These are phyloP conservation scores for Lactarius evosmus DNA, from an alignment of 768 basidiomycete species.

Conservation along the genomic window DNA sequence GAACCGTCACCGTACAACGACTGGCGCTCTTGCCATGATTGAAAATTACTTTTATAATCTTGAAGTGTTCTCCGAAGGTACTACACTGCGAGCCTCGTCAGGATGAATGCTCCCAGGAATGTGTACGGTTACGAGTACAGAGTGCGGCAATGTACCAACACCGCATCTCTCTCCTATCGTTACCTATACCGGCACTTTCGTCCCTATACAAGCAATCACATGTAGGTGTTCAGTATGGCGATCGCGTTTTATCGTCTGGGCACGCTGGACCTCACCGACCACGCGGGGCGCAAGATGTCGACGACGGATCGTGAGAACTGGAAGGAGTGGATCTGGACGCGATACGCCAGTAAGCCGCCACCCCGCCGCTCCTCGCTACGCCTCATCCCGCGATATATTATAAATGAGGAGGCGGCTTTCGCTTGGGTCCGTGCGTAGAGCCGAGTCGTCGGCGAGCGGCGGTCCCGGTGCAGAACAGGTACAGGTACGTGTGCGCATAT, in stretches of 20 bases:
- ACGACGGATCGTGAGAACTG: slow-evolving; percentile 56
- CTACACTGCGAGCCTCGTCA: slow-evolving; percentile 61
- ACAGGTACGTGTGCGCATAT: neutral
- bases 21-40: too few species aligned
- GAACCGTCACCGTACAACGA: too few species aligned
- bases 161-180: too few species aligned
- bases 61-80: too few species aligned
- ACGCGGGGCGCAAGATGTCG: slow-evolving; percentile 44
- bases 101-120: slow-evolving; percentile 72
- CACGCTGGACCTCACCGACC: slow-evolving; percentile 70
- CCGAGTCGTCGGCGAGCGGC: too few species aligned
- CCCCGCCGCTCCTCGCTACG: neutral
- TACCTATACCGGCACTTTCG: too few species aligned
- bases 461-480: neutral
- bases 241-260: slow-evolving; percentile 88
- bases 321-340: slow-evolving; percentile 86
- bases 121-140: slow-evolving; percentile 32
- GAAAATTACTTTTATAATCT: too few species aligned
- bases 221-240: slow-evolving; percentile 89
- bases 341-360: slow-evolving; percentile 58
- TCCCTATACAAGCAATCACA: slow-evolving; percentile 76
- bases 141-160: too few species aligned
- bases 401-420: slow-evolving; percentile 55
- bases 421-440: slow-evolving; percentile 67
- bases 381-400: too few species aligned